A percentile compares a stretch with the other conserved stretches of the same genome.
These are phyloP conservation scores for Trichoderma sp. DNA, from an alignment of 2,329 filamentous ascomycete species.

Conservation along the genomic window DNA sequence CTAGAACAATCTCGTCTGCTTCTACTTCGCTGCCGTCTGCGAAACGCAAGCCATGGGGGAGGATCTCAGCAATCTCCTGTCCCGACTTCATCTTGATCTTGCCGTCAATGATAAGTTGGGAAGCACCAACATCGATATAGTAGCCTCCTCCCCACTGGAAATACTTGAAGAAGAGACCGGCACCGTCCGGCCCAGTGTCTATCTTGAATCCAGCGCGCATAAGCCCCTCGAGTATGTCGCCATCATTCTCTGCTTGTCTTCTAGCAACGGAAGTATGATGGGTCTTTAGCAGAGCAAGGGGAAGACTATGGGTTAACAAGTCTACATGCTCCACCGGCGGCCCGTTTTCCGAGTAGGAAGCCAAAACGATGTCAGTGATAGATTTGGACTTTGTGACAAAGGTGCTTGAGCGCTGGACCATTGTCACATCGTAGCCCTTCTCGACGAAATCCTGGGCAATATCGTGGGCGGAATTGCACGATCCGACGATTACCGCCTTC, in stretches of 20 bases:
- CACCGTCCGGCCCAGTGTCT: slow-evolving; percentile 54
- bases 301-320: slow-evolving; percentile 54
- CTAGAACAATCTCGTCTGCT: slow-evolving; percentile 62
- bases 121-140: slow-evolving; percentile 66
- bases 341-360: slow-evolving; percentile 47
- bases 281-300: slow-evolving; percentile 58
- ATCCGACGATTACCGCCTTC: slow-evolving; percentile 63
- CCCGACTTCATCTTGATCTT: slow-evolving; percentile 62
- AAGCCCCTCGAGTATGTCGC: slow-evolving; percentile 42
- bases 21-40: slow-evolving; percentile 54
- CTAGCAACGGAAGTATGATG: slow-evolving; percentile 46
- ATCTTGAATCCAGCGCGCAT: slow-evolving; percentile 57
- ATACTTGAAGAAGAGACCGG: slow-evolving; percentile 60
- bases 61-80: slow-evolving; percentile 51
- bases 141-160: slow-evolving; percentile 65
- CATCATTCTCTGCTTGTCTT: slow-evolving; percentile 36
- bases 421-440: slow-evolving; percentile 64
- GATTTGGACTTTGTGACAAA: slow-evolving; percentile 58
- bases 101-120: slow-evolving; percentile 59
- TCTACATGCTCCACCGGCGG: slow-evolving; percentile 66
- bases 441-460: slow-evolving; percentile 67
- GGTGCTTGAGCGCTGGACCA: slow-evolving; percentile 66
- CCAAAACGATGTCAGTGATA: slow-evolving; percentile 51
- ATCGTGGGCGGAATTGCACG: slow-evolving; percentile 66
- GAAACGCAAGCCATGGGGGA: slow-evolving; percentile 44